phyloP scores from a whole-genome alignment of 805 yeast species.

The Blastobotrys parvus region DNA sequence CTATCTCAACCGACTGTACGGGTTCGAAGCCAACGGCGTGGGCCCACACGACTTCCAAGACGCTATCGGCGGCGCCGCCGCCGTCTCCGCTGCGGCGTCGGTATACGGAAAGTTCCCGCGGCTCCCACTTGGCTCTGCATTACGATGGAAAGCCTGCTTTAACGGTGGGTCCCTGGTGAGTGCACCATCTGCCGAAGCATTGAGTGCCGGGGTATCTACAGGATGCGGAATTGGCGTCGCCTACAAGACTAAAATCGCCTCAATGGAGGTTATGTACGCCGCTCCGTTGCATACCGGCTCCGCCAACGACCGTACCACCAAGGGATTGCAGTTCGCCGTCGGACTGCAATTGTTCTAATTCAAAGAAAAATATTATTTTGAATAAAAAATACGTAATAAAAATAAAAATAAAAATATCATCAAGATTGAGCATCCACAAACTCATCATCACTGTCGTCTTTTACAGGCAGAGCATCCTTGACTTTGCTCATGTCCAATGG shows the following conservation, averaged over 20 bases:
- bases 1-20: conserved; percentile 57
- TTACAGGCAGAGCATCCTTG: conserved; percentile 14
- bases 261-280: conserved; percentile 54
- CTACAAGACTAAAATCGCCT: conserved; percentile 50
- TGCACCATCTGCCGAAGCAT: conserved; percentile 12
- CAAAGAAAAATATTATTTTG: background rate
- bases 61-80: conserved; percentile 60
- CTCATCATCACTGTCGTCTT: conserved; percentile 17
- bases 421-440: conserved; percentile 21
- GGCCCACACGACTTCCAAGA: conserved; percentile 51
- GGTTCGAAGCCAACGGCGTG: conserved; percentile 55
- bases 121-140: conserved; percentile 22
- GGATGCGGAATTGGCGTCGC: conserved; percentile 50
- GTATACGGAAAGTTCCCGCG: conserved; percentile 55
- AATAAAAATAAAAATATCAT: conserved; percentile 1
- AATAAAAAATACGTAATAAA: conserved; percentile 1
- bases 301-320: conserved; percentile 37
- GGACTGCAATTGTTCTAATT: background rate
- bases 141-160: conserved; percentile 53
- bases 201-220: conserved; percentile 25
- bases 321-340: conserved; percentile 51
- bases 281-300: conserved; percentile 47
- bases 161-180: conserved; percentile 49
- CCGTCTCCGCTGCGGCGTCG: conserved; percentile 45
- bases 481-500: conserved; percentile 9